Evolutionary conservation across 768 basidiomycete species (phyloP).

Genomic region (Trametes gibbosa): DNA sequence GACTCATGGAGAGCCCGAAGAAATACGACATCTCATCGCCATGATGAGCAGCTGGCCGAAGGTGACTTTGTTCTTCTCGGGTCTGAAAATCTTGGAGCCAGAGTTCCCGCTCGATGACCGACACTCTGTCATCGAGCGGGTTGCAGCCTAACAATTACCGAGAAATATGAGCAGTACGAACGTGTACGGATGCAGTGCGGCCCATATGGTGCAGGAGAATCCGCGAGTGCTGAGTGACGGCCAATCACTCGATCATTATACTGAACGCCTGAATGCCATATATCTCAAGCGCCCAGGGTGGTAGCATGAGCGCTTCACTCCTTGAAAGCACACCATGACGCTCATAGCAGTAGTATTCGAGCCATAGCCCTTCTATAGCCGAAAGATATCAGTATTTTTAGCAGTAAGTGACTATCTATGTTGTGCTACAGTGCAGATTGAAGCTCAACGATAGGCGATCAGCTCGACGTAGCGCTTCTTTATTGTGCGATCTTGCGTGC

Average conservation of each 20-base stretch:
- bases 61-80: no score
- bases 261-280: background rate
- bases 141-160: no score
- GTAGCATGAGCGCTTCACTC: background rate
- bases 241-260: background rate
- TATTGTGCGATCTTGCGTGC: slow-evolving; percentile 20
- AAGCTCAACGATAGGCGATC: background rate
- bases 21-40: background rate
- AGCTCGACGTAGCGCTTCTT: slow-evolving; percentile 11
- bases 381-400: no score
- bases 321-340: background rate
- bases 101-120: background rate
- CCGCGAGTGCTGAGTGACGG: no score
- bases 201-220: no score
- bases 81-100: background rate
- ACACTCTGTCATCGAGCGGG: no score
- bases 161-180: no score
- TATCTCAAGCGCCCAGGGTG: background rate
- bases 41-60: background rate
- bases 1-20: background rate
- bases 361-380: background rate
- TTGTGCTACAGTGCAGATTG: background rate
- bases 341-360: background rate
- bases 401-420: no score
- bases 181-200: no score